These are phyloP conservation scores for Oidiodendron maius DNA, from an alignment of 495 filamentous ascomycete species.

Conservation along the genomic window DNA sequence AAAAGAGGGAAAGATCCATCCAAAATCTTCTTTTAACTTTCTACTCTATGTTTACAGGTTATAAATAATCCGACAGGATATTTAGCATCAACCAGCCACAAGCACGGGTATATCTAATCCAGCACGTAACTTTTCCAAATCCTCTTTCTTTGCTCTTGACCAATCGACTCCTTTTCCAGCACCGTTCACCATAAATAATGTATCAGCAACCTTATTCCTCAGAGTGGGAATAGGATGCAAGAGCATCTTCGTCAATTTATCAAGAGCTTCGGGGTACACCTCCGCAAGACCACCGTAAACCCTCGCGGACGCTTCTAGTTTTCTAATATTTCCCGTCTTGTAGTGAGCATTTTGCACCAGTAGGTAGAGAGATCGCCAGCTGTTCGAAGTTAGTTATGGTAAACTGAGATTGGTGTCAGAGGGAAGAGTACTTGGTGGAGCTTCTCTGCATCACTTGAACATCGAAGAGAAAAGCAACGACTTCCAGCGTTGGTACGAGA, in stretches of 20 bases:
- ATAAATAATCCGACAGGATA: too few relatives aligned
- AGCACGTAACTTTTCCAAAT: neutral
- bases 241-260: slow-evolving; percentile 53
- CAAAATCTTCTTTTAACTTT: neutral
- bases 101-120: neutral
- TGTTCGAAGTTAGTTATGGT: slow-evolving; percentile 16
- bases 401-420: neutral
- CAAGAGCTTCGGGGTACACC: slow-evolving; percentile 35
- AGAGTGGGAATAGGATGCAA: slow-evolving; percentile 61
- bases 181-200: slow-evolving; percentile 27
- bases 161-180: slow-evolving; percentile 20
- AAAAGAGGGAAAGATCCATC: neutral
- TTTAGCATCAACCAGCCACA: too few relatives aligned
- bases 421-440: slow-evolving; percentile 6
- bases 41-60: neutral
- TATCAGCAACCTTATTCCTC: slow-evolving; percentile 37
- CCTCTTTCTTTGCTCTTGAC: slow-evolving; percentile 14
- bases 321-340: slow-evolving; percentile 71
- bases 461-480: slow-evolving; percentile 57
- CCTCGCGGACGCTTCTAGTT: slow-evolving; percentile 70
- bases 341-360: slow-evolving; percentile 71
- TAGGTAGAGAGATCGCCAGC: slow-evolving; percentile 56
- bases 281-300: slow-evolving; percentile 62
- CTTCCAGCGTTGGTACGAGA: slow-evolving; percentile 66
- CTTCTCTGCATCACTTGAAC: slow-evolving; percentile 17